These are phyloP conservation scores for Malus hybrid DNA, from an alignment of 331 rosid genomes.

Conservation along the genomic window DNA sequence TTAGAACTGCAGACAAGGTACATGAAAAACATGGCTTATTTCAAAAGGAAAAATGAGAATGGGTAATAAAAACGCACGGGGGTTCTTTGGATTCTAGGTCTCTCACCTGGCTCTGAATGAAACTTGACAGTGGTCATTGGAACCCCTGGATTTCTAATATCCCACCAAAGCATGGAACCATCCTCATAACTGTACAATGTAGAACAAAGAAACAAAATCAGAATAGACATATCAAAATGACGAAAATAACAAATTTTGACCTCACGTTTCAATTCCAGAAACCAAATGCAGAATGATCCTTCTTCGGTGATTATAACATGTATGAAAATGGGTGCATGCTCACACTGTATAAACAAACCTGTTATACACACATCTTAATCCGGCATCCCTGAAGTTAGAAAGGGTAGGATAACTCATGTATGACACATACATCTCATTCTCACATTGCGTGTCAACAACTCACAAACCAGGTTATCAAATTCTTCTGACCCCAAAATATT, in stretches of 20 bases:
- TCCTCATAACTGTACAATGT: slow-evolving; percentile 67
- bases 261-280: not conserved
- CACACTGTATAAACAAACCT: not conserved
- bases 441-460: not conserved
- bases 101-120: slow-evolving; percentile 84
- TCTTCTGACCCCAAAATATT: not conserved
- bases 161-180: slow-evolving; percentile 99
- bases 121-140: slow-evolving; percentile 71
- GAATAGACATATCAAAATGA: not conserved
- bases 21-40: not conserved
- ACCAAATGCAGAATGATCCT: not conserved
- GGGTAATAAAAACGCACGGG: not conserved
- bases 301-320: not conserved
- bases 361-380: not conserved
- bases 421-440: not conserved
- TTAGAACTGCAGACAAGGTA: slow-evolving; percentile 55
- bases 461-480: not conserved
- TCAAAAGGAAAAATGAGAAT: not conserved
- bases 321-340: not conserved
- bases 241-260: not conserved
- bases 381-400: not conserved
- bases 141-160: slow-evolving; percentile 56
- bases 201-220: slow-evolving; percentile 4
- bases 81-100: slow-evolving; percentile 5
- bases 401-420: not conserved